These are phyloP conservation scores for Lentinula sp. DNA, from an alignment of 768 basidiomycete species.

Conservation along the genomic window DNA sequence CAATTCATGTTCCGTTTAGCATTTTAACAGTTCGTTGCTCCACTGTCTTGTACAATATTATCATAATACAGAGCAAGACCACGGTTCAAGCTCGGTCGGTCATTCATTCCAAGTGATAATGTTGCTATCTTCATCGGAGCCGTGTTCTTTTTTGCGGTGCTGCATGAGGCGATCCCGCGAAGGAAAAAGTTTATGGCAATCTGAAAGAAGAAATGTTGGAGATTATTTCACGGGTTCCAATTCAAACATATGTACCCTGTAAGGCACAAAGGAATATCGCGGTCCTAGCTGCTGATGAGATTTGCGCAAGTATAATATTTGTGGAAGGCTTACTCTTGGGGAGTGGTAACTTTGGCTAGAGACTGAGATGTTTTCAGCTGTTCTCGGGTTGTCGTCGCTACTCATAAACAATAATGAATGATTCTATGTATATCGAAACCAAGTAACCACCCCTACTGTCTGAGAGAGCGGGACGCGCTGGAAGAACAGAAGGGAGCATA, in stretches of 20 bases:
- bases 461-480: constrained; percentile 40
- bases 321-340: constrained; percentile 47
- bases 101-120: constrained; percentile 75
- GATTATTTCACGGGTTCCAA: not conserved
- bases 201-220: constrained; percentile 20
- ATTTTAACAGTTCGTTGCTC: constrained; percentile 17
- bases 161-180: constrained; percentile 60
- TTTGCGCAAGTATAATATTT: not conserved
- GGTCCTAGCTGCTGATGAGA: constrained; percentile 38
- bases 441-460: constrained; percentile 34
- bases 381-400: constrained; percentile 50
- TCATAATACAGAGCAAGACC: not conserved
- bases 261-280: constrained; percentile 78
- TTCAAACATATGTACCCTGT: constrained; percentile 35
- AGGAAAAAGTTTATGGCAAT: constrained; percentile 70
- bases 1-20: constrained; percentile 89
- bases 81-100: not conserved
- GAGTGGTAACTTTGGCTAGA: constrained; percentile 57
- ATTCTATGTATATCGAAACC: not conserved
- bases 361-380: constrained; percentile 39
- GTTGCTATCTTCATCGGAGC: constrained; percentile 39
- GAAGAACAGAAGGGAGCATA: constrained; percentile 44
- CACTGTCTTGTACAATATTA: not conserved
- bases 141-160: constrained; percentile 71
- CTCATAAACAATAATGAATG: constrained; percentile 1